These are phyloP conservation scores for Pythium sukuiense DNA, from an alignment of 352 stramenopile genomes.

Conservation along the genomic window DNA sequence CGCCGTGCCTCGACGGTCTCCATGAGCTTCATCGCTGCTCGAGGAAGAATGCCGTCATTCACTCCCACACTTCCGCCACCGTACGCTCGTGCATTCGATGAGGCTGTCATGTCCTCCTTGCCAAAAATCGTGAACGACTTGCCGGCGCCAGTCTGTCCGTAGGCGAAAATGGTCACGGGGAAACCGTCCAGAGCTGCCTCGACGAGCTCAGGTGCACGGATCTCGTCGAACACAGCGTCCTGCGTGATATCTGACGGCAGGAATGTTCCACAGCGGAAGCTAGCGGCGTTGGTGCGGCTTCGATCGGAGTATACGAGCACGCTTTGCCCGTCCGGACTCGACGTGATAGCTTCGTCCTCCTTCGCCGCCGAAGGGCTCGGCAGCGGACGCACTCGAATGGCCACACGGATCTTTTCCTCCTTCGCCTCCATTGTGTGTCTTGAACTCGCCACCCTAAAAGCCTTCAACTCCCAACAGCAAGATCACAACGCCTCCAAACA, in stretches of 20 bases:
- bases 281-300: conserved; percentile 34
- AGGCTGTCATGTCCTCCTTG: conserved; percentile 36
- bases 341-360: conserved; percentile 30
- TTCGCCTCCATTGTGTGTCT: conserved; percentile 27
- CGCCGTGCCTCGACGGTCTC: conserved; percentile 38
- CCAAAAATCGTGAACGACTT: conserved; percentile 82
- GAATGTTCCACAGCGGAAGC: conserved; percentile 69
- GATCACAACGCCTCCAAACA: neutral
- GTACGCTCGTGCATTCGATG: conserved; percentile 4
- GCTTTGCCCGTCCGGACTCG: conserved; percentile 39
- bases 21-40: conserved; percentile 53
- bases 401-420: conserved; percentile 69
- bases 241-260: conserved; percentile 40
- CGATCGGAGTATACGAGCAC: conserved; percentile 51
- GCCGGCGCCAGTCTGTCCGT: conserved; percentile 69
- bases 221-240: conserved; percentile 54
- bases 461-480: neutral
- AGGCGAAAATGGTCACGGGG: conserved; percentile 74
- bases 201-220: conserved; percentile 45
- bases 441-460: no score
- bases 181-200: conserved; percentile 59
- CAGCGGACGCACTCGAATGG: conserved; percentile 55
- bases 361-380: neutral
- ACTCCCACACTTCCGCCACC: conserved; percentile 1
- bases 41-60: conserved; percentile 53